Evolutionary conservation across 495 filamentous ascomycete genomes (phyloP).

Genomic region (Aspergillus sclerotiicarbonarius): DNA sequence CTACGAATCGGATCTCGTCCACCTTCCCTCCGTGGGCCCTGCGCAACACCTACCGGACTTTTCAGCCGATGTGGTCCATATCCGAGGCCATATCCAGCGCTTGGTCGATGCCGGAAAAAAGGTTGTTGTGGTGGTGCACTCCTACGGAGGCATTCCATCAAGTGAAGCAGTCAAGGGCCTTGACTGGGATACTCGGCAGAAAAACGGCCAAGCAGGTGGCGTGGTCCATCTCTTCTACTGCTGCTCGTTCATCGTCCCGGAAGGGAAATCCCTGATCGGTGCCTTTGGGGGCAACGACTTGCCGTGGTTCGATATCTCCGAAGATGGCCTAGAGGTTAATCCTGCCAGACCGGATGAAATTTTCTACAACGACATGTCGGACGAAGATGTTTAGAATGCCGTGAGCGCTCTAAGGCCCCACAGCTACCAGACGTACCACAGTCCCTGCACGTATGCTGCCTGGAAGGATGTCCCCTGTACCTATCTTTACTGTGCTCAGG

Average conservation of each 20-base stretch:
- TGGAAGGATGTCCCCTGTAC: slow-evolving; percentile 47
- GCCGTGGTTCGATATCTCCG: slow-evolving; percentile 15
- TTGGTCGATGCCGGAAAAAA: slow-evolving; percentile 27
- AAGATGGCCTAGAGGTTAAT: slow-evolving; percentile 6
- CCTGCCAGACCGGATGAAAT: not conserved
- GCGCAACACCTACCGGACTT: slow-evolving; percentile 1
- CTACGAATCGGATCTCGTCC: slow-evolving; percentile 35
- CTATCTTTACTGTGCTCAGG: slow-evolving; percentile 48
- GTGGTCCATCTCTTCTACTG: slow-evolving; percentile 39
- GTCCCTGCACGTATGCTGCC: slow-evolving; percentile 35
- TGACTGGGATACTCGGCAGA: slow-evolving; percentile 26
- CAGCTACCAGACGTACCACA: slow-evolving; percentile 18
- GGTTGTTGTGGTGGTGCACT: slow-evolving; percentile 45
- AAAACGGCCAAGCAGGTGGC: slow-evolving; percentile 33
- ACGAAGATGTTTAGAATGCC: not conserved
- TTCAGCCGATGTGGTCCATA: not conserved
- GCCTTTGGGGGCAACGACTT: slow-evolving; percentile 17
- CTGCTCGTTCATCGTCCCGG: slow-evolving; percentile 30
- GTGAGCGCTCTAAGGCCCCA: slow-evolving; percentile 13
- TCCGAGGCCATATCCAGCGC: slow-evolving; percentile 10
- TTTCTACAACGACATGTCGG: slow-evolving; percentile 2
- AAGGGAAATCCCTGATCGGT: slow-evolving; percentile 19
- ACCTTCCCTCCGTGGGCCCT: slow-evolving; percentile 34
- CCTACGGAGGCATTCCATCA: slow-evolving; percentile 33
- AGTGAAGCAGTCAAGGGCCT: slow-evolving; percentile 42